Conservation (phyloP, 2,329 filamentous ascomycete species). For the Diplodia intermedia region DNA sequence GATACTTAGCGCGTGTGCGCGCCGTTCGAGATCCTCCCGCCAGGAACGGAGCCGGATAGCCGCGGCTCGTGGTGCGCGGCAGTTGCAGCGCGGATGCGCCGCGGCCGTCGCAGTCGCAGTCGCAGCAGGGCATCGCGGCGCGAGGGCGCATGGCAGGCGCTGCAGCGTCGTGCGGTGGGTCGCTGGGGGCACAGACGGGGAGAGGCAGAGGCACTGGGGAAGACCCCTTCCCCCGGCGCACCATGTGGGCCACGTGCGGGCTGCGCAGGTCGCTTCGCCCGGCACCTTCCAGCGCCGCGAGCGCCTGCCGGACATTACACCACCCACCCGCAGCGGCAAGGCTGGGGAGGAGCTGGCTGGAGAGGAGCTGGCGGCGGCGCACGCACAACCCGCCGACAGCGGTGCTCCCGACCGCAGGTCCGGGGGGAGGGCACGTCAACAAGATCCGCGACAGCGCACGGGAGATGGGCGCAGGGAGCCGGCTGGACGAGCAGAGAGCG, state of each 20-base stretch:
- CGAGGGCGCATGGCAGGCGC: neutral
- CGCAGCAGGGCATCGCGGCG: neutral
- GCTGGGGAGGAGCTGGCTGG: neutral
- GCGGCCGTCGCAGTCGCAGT: neutral
- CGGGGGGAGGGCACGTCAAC: neutral
- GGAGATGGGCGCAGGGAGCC: constrained; percentile 27
- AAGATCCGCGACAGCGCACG: constrained; percentile 7
- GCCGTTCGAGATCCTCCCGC: constrained; percentile 15
- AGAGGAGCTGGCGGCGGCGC: no score
- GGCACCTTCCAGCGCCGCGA: constrained; percentile 2
- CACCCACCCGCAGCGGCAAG: neutral
- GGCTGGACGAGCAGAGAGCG: neutral
- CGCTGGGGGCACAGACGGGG: constrained; percentile 11
- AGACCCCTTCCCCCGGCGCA: neutral
- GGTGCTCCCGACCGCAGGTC: neutral
- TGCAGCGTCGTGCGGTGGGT: neutral
- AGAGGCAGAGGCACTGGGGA: neutral
- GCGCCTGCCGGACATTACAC: constrained; percentile 1
- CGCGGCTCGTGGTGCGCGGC: neutral
- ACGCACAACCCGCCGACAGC: no score
- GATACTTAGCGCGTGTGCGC: constrained; percentile 23
- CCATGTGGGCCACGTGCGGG: constrained; percentile 22
- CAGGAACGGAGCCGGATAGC: constrained; percentile 9
- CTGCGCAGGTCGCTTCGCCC: neutral
- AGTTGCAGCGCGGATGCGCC: neutral